Percentiles rank a stretch among this genome's conserved stretches.
These are phyloP conservation scores for Sutorius eximius DNA, from an alignment of 1,284 basidiomycete genomes.

Conservation along the genomic window DNA sequence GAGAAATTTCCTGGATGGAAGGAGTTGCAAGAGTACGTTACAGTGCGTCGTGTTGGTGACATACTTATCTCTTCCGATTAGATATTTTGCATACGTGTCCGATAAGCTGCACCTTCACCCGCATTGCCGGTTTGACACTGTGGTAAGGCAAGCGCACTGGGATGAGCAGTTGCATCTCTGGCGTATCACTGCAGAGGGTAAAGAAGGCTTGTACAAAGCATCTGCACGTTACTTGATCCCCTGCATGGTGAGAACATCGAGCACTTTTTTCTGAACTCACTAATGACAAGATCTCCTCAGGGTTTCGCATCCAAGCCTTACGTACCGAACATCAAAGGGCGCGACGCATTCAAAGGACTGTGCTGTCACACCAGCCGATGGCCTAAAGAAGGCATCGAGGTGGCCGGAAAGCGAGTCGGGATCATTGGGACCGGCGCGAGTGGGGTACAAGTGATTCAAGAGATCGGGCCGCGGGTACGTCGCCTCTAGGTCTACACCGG, in stretches of 20 bases:
- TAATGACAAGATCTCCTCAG: not conserved
- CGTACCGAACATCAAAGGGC: conserved; percentile 13
- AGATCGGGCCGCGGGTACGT: conserved; percentile 15
- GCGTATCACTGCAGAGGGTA: conserved; percentile 13
- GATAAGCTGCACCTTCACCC: conserved; percentile 16
- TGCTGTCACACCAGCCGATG: conserved; percentile 12
- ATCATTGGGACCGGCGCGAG: conserved; percentile 19
- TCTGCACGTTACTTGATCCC: conserved; percentile 10
- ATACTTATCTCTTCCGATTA: not conserved
- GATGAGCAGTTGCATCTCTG: conserved; percentile 17
- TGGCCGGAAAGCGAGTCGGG: conserved; percentile 9
- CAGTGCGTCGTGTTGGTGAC: not conserved
- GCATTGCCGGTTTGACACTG: conserved; percentile 15
- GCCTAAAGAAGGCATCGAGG: conserved; percentile 14
- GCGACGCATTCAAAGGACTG: conserved; percentile 9
- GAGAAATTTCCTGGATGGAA: conserved; percentile 16
- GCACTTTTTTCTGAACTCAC: too few species aligned
- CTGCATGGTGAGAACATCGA: conserved; percentile 7
- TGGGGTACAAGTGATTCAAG: conserved; percentile 17
- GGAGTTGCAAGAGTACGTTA: conserved; percentile 14
- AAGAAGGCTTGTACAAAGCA: conserved; percentile 1
- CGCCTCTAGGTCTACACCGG: not conserved
- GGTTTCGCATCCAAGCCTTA: conserved; percentile 12
- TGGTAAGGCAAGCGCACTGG: conserved; percentile 17
- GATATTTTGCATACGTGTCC: conserved; percentile 19